A percentile compares a stretch with the other conserved stretches of the same genome.
Conservation (phyloP, 805 yeast genomes). For the Cyberlindnera samutprakarnensis region DNA sequence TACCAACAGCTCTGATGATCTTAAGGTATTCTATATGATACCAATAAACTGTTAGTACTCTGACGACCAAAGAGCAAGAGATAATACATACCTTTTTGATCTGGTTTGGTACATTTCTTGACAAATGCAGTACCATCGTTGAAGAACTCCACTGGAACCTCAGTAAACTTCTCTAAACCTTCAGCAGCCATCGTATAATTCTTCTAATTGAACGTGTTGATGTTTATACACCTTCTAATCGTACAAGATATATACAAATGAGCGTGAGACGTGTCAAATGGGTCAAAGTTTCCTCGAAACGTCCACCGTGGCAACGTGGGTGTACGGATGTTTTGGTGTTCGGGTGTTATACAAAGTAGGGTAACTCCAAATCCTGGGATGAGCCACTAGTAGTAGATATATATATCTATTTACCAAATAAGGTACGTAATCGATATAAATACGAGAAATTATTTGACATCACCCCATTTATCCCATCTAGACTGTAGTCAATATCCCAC, state of each 20-base stretch:
- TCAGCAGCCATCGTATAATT: constrained; percentile 33
- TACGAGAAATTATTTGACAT: too few species aligned
- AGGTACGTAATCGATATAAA: too few species aligned
- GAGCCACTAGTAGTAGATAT: too few species aligned
- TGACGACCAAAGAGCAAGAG: too few species aligned
- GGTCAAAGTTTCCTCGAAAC: too few species aligned
- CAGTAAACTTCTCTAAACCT: constrained; percentile 69
- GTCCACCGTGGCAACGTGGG: too few species aligned
- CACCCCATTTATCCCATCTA: too few species aligned
- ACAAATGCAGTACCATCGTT: constrained; percentile 88
- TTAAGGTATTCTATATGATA: constrained; percentile 58
- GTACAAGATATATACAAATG: not conserved
- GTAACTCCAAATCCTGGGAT: too few species aligned
- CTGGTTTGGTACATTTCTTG: constrained; percentile 90
- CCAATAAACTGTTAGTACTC: not conserved
- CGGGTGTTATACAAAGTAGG: too few species aligned
- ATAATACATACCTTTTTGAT: constrained; percentile 52
- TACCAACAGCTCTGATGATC: constrained; percentile 91
- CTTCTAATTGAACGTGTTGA: constrained; percentile 1
- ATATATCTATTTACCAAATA: too few species aligned
- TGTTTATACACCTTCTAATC: not conserved
- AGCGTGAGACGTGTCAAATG: constrained; percentile 2
- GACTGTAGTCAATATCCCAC: too few species aligned
- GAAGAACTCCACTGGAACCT: constrained; percentile 85
- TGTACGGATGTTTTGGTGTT: too few species aligned